These are phyloP conservation scores for Teunomyces tritomae DNA, from an alignment of 805 yeast genomes.

Conservation along the genomic window DNA sequence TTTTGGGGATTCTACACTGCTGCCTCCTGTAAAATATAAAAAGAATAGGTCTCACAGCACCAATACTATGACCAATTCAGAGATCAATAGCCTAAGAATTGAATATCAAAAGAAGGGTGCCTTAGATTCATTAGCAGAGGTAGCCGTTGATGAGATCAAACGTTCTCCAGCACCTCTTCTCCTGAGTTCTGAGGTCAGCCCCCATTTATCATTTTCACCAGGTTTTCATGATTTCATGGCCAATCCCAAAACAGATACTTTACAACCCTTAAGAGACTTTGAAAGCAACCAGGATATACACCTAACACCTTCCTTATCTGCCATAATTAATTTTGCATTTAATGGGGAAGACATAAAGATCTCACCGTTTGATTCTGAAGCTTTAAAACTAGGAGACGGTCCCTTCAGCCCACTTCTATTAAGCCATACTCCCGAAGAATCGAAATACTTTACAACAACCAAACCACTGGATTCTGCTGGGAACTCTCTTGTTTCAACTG, in stretches of 20 bases:
- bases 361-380: conserved; percentile 11
- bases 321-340: conserved; percentile 34
- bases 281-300: conserved; percentile 16
- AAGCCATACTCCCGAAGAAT: not conserved
- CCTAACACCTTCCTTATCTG: conserved; percentile 38
- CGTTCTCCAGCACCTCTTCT: conserved; percentile 9
- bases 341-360: conserved; percentile 18
- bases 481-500: not conserved
- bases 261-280: not conserved
- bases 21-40: conserved; percentile 1
- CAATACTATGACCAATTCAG: conserved; percentile 10
- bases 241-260: not conserved
- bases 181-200: conserved; percentile 3
- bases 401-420: conserved; percentile 29
- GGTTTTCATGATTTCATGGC: conserved; percentile 10
- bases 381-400: conserved; percentile 13
- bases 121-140: conserved; percentile 34
- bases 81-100: conserved; percentile 10
- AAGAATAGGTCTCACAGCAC: conserved; percentile 19
- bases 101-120: conserved; percentile 13
- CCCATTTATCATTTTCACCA: conserved; percentile 12
- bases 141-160: conserved; percentile 30
- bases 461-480: not conserved
- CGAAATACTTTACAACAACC: not conserved
- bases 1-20: conserved; percentile 4